A percentile compares a stretch with the other conserved stretches of the same genome.
Evolutionary conservation across 768 basidiomycete genomes (phyloP).

Genomic region (Auriscalpium orientale): DNA sequence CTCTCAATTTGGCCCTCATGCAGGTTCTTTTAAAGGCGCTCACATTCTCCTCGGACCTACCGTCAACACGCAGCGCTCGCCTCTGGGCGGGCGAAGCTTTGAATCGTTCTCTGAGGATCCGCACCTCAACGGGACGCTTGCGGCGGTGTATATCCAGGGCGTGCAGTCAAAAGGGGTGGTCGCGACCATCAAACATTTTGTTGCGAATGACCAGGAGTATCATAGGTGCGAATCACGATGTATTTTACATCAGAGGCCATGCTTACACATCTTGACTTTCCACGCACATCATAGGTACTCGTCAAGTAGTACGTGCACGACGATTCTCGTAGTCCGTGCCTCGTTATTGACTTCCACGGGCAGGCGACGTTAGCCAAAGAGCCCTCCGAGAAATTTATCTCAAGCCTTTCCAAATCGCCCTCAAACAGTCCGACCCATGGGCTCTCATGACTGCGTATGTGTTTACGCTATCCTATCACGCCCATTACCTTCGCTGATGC

Average conservation of each 20-base stretch:
- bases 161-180: constrained; percentile 50
- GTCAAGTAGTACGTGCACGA: constrained; percentile 30
- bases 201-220: constrained; percentile 57
- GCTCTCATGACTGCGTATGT: constrained; percentile 52
- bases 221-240: constrained; percentile 30
- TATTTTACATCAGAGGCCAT: background rate
- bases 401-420: constrained; percentile 54
- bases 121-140: constrained; percentile 44
- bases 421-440: constrained; percentile 47
- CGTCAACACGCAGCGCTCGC: constrained; percentile 57
- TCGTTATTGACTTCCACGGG: background rate
- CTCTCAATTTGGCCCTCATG: background rate
- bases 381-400: constrained; percentile 61
- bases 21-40: too few relatives aligned
- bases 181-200: constrained; percentile 60
- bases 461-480: background rate
- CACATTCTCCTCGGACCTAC: constrained; percentile 56
- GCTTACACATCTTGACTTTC: background rate
- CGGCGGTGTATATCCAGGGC: constrained; percentile 56
- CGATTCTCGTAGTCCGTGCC: background rate
- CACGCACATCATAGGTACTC: constrained; percentile 25
- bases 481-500: background rate
- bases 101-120: constrained; percentile 64
- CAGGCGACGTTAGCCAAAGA: constrained; percentile 46
- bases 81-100: constrained; percentile 48